Evolutionary conservation across 1,284 basidiomycete species (phyloP), one percentile per base, ranked within the genome.

Genomic region (Cutaneotrichosporon curvatum): DNA sequence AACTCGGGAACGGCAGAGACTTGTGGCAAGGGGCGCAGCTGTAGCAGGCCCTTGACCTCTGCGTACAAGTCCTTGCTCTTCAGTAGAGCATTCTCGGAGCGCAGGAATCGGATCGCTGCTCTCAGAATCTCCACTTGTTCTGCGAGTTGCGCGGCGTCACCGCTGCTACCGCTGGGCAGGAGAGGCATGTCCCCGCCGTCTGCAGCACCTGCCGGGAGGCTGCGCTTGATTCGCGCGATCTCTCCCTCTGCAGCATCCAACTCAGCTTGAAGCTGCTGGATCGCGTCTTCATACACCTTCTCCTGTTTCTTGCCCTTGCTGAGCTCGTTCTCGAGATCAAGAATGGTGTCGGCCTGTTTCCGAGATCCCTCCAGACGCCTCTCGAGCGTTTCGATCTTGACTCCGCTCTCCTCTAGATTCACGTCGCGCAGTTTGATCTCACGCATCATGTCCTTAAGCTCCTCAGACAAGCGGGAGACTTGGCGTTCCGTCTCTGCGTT

Each of bases 351-450:
- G 2, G 83, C 82, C 70, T 79, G 68, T 65, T 85, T 87, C 76
- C 89, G 91, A 50, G 83, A 83, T 1, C 81, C 79, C 64, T 97
- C 92, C 75, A 94, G 83, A 39, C 90, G 81, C 41, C 89, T 81
- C 64, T 94, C 88, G 78, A 98, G 85, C 8, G 94, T 79, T 68
- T 96, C 89, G 47, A 96, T 87, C 76, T 92, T 97, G 52, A 97
- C 89, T 5, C 76, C 75, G 6, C 82, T 77, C 65, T 98, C 95
- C 70, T 97, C 89, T 41, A 91, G 81, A 31, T 73, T 80, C 75
- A 95, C 87, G 55, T 98, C 94, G 71, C 89, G 82, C 35, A 80
- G 74, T 65, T 85, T 85, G 63, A 96, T 78, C 46, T 80, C 87
- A 22, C 89, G 83, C 23, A 84, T 78, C 48, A 96, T 80, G 25